Percentiles rank a stretch among this genome's conserved stretches.
Conservation (phyloP, 768 basidiomycete genomes). For the Hypholoma sublateritium region DNA sequence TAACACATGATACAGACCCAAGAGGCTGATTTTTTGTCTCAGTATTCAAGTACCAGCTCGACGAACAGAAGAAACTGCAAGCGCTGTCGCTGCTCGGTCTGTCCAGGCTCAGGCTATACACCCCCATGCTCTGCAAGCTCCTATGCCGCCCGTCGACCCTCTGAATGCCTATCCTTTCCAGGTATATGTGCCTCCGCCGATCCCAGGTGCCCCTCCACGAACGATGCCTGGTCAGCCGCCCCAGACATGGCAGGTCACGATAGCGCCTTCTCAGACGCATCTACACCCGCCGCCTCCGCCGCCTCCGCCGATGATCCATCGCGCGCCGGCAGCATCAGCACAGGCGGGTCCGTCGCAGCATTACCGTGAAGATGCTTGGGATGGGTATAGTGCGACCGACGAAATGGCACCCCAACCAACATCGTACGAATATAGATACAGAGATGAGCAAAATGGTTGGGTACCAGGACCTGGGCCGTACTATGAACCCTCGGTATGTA, state of each 20-base stretch:
- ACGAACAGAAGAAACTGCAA: constrained; percentile 8
- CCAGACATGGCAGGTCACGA: constrained; percentile 66
- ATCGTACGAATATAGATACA: constrained; percentile 60
- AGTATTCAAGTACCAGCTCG: constrained; percentile 11
- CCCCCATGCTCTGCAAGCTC: constrained; percentile 19
- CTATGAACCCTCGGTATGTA: constrained; percentile 54
- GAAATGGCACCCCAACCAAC: constrained; percentile 46
- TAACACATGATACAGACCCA: too few species aligned
- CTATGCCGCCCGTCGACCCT: constrained; percentile 31
- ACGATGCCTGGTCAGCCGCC: constrained; percentile 48
- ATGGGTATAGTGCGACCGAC: constrained; percentile 46
- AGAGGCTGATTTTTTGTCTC: too few species aligned
- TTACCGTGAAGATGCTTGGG: constrained; percentile 58
- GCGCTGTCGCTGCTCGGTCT: constrained; percentile 2
- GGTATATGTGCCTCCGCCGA: constrained; percentile 36
- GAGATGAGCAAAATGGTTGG: constrained; percentile 59
- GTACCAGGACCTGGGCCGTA: constrained; percentile 47
- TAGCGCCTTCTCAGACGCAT: constrained; percentile 68
- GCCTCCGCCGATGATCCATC: constrained; percentile 42
- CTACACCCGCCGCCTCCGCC: constrained; percentile 45
- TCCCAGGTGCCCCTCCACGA: constrained; percentile 37
- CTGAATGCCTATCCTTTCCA: constrained; percentile 39
- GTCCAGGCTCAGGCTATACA: constrained; percentile 21
- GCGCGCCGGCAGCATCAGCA: constrained; percentile 38
- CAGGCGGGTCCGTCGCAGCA: constrained; percentile 17